Evolutionary conservation across 2,329 filamentous ascomycete genomes (phyloP), one percentile per base, ranked within the genome.

Genomic region (Fusarium veterinarium): DNA sequence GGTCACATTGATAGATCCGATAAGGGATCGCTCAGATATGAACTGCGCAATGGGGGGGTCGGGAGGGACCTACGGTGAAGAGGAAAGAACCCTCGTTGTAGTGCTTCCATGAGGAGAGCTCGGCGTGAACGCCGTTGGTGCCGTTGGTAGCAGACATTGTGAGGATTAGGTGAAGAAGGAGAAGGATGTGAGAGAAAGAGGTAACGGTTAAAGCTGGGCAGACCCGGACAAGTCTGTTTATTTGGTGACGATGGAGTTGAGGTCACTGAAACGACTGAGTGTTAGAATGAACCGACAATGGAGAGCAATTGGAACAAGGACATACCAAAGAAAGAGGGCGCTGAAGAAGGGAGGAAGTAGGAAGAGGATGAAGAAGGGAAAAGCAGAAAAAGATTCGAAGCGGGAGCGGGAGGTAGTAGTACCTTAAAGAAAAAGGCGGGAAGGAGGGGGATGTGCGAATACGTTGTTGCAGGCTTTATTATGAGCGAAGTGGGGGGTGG

Each of bases 81-180:
- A 95, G 90, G 87, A 95, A 95, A 78, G 90, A 93, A 74, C 91
- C 92, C 81, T 87, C 83, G 77, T 90, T 89, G 82, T 87, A 84
- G 82, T 86, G 85, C 79, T 81, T 82, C 81, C 82, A 83, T 72
- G 78, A 75, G 40, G 65, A 70, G 57, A 77, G 76, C 45, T 77
- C 72, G 77, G 74, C 79, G 69, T 79, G 74, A 56, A 79, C 76
- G 79, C 81, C 84, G 80, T 84, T 80, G 76, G 78, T 70, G 78
- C 84, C 84, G 74, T 81, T 80, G 82, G 84, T 74, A 75, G 83
- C 79, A 82, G 85, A 83, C 91, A 92, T 92, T 85, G 81, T 91
- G 86, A 84, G 58, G 69, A 73, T 76, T 71, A 60, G 64, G 38
- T 51, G 19, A 49, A 40, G 52, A 60, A 44, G 67, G 49, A 63